Base-by-base conservation (phyloP, 768 basidiomycete genomes). In the Kondoa subrosea region DNA sequence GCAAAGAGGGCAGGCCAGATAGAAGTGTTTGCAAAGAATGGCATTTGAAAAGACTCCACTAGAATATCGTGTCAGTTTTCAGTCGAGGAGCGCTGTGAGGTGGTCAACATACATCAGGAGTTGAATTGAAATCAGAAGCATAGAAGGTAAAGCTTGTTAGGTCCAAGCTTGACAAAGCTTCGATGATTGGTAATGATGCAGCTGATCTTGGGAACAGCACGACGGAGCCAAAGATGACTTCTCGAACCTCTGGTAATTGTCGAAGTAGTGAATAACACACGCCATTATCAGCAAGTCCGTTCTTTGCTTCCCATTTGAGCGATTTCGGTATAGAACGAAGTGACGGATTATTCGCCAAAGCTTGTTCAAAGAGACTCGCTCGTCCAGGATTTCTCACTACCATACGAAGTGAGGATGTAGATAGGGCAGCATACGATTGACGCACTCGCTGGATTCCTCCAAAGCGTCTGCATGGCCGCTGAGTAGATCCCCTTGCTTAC, bases 351-450 rank as follows among this genome's bases (percentile, higher is more conserved):
- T n/a, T 17, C 12, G 16, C 26, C 26, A 68, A 12, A 2, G 40
- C 67, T 32, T 31, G 33, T 8, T 30, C n/a, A 29, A 68, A 64
- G 2, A 68, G 67, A 8, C 32, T 65, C 8, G 67, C 67, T 30
- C 67, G 15, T 21, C 67, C 67, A 27, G 63, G 64, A 31, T 61
- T 64, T 31, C 67, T 61, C 14, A 68, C 56, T 16, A 34, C 26
- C 31, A 56, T 63, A 40, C 65, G 32, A 25, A 32, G 25, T 3
- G 29, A 64, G 64, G 67, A 25, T 50, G 40, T 8, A 50, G 40
- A 50, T 8, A 8, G 40, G 21, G 40, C 8, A 21, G 21, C 40
- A 8, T 50, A 8, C 21, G 12, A 8, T 8, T 8, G 12, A 50
- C 40, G 40, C 40, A 50, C 40, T 50, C 8, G 40, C 40, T 8